Percentiles rank a stretch among this genome's conserved stretches.
Conservation (phyloP, 164 flowering plant genomes). For the Nelumbo lutea region DNA sequence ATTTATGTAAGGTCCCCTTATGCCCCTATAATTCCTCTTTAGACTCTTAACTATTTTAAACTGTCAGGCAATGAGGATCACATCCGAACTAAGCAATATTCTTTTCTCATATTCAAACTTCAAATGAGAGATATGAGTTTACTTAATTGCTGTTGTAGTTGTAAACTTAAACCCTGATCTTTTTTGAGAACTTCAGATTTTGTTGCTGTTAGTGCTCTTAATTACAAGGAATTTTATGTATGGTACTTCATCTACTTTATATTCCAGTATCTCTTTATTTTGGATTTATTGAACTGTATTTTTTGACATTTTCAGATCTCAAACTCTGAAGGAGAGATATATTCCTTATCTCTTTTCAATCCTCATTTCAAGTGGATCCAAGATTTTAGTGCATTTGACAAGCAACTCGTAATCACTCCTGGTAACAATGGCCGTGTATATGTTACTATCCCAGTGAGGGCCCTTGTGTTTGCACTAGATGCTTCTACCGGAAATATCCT, state of each 20-base stretch:
- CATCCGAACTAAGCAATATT: background rate
- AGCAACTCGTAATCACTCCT: constrained; percentile 40
- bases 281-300: background rate
- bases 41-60: background rate
- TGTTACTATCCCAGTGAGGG: constrained; percentile 47
- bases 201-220: background rate
- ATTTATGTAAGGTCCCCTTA: constrained; percentile 57
- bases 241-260: background rate
- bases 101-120: background rate
- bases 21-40: background rate
- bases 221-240: background rate
- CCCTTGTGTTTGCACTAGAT: constrained; percentile 63
- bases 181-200: background rate
- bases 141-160: background rate
- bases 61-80: background rate
- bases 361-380: constrained; percentile 79
- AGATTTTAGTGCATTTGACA: constrained; percentile 67
- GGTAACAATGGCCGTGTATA: constrained; percentile 83
- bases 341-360: constrained; percentile 50
- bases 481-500: constrained; percentile 55
- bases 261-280: background rate
- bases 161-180: background rate
- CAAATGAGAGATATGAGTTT: background rate
- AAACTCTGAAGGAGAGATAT: constrained; percentile 72
- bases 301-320: constrained; percentile 49